Base-by-base conservation (phyloP, 306 rosid species). In the Prunus mira region DNA sequence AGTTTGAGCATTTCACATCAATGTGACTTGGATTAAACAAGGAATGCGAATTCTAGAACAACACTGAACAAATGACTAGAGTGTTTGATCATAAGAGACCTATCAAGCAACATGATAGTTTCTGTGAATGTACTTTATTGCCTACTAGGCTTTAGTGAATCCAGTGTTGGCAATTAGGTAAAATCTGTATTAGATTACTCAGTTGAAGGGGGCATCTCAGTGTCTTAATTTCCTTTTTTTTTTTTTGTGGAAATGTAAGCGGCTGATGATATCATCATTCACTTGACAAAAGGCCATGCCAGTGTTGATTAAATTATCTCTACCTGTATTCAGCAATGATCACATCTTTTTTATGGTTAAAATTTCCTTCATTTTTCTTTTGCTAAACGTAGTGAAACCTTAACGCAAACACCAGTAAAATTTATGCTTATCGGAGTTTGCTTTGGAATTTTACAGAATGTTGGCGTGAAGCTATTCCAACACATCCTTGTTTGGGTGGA, bases 401-500 rank as follows among this genome's bases (percentile, higher is more conserved):
- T 43, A 32, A 78, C 73, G 19, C 41, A 55, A 64, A 71, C 54
- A 63, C 47, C 56, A 2, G 27, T 12, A 28, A 17, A 49, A 18
- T 49, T 64, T 72, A 56, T 52, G 50, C 20, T 55, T 70, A 67
- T 80, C 30, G 6, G 34, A 57, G 60, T 79, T 72, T 18, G 43
- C n/a, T 87, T 65, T 88, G 80, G 71, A 85, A 75, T 84, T 87
- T 85, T 88, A 90, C 97, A 95, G 98, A 87, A 87, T 78, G 28
- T 82, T 18, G 49, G 80, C 50, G 72, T 90, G 91, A 95, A 85
- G 82, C 85, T 89, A 81, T 89, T 85, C 85, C 97, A 89, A 77
- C 95, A 95, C 55, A 87, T 90, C 78, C 97, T 95, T 22, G 50
- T 86, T 72, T 95, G 97, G 98, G 91, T 86, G 80, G 98, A 94